phyloP scores from a whole-genome alignment of 352 stramenopile species.

The Globisporangium abappressorium region DNA sequence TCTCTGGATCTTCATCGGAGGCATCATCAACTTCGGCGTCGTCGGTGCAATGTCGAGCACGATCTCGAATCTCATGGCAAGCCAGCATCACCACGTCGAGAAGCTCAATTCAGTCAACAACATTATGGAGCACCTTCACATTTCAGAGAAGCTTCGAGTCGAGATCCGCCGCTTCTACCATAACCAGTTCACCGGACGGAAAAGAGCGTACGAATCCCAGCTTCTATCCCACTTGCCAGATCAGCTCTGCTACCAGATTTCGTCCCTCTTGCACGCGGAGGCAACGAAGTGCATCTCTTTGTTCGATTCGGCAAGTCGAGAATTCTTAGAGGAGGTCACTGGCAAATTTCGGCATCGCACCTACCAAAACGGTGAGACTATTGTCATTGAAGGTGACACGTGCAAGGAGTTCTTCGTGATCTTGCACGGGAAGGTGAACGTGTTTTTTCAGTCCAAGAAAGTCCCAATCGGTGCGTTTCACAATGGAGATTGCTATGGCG shows the following conservation, averaged over 20 bases:
- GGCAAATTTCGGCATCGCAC: conserved; percentile 71
- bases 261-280: conserved; percentile 60
- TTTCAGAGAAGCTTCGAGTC: conserved; percentile 45
- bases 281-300: conserved; percentile 50
- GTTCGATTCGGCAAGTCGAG: conserved; percentile 59
- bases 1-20: conserved; percentile 71
- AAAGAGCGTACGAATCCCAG: conserved; percentile 69
- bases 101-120: conserved; percentile 65
- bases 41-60: conserved; percentile 81
- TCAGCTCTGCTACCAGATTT: conserved; percentile 74
- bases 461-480: conserved; percentile 55
- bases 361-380: conserved; percentile 70
- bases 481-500: conserved; percentile 67
- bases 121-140: conserved; percentile 54
- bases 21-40: conserved; percentile 77
- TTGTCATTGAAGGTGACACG: conserved; percentile 64
- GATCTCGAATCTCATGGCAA: conserved; percentile 63
- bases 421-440: conserved; percentile 54
- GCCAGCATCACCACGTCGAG: conserved; percentile 64
- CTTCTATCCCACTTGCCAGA: conserved; percentile 64
- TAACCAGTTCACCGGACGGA: conserved; percentile 53
- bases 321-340: conserved; percentile 78
- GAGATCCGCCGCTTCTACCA: conserved; percentile 79
- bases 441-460: conserved; percentile 48
- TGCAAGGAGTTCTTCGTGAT: conserved; percentile 75